Evolutionary conservation across 768 basidiomycete species (phyloP), one percentile per base, ranked within the genome.

Genomic region (Termitomyces sp.): DNA sequence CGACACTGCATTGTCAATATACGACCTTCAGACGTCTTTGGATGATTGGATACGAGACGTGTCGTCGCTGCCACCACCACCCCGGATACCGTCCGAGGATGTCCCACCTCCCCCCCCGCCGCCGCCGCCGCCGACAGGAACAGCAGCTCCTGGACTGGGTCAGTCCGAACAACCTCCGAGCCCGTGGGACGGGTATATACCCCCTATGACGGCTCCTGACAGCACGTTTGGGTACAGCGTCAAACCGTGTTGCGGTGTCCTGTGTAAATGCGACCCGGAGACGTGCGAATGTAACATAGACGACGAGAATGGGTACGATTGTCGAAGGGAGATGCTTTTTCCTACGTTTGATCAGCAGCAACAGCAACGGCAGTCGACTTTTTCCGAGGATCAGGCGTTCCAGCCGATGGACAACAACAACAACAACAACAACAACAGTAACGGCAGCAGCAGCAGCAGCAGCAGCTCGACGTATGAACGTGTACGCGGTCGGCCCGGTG

Each of bases 1-100:
- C 40, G 76, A 77, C 55, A 75, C 69, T 14, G 62, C 70, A 3
- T 71, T 75, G 47, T 69, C 77, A 67, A 70, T 76, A 66, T 53
- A 43, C 52, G 52, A 53, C 52, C 2, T 53, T 1, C 52, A 53
- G 17, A 53, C 52, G 40, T 53, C 52, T 5, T 41, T 53, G 10
- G 52, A 53, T 12, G 62, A 62, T 10, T 62, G 62, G 62, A 57
- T 62, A n/a, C 58, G 62, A 16, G 58, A 61, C 12, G 59, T 62
- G 16, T 61, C 62, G 10, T 57, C 56, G 9, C 43, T 32, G 43
- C 43, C 47, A 19, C 47, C 34, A 1, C 49, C 35, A 9, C 25
- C 50, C 23, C 50, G 23, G 23, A 17, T 27, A 41, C 47, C 19
- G 16, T 44, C 43, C 16, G 43, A 27, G 7, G 23, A 44, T 44